phyloP scores from a whole-genome alignment of 192 early-diverging fungal genomes.

The Coemansia sp. region DNA sequence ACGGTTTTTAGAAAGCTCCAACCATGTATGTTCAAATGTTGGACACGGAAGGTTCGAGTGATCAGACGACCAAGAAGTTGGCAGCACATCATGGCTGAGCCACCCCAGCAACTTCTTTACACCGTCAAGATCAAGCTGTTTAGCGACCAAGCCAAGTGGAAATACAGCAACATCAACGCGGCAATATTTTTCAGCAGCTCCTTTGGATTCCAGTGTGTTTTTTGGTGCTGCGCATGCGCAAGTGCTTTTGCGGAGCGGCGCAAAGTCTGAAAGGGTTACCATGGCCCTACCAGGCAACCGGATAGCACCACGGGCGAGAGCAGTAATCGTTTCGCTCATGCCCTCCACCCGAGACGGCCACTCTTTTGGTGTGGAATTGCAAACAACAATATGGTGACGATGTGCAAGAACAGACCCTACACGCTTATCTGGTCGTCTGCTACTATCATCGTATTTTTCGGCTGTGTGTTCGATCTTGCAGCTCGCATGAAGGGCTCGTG shows the following conservation, averaged over 20 bases:
- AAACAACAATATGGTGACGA: conserved; percentile 44
- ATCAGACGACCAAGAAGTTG: conserved; percentile 29
- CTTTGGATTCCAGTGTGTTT: neutral
- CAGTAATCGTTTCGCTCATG: conserved; percentile 35
- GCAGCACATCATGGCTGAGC: conserved; percentile 30
- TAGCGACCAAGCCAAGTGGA: conserved; percentile 36
- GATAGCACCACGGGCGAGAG: conserved; percentile 34
- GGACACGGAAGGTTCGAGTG: conserved; percentile 16
- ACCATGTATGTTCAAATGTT: conserved; percentile 41
- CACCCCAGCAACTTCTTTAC: conserved; percentile 26
- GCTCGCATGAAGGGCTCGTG: too few species aligned
- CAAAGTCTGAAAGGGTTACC: conserved; percentile 51
- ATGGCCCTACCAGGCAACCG: conserved; percentile 42
- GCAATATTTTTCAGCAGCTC: conserved; percentile 9
- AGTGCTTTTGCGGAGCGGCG: conserved; percentile 13
- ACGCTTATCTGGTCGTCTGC: conserved; percentile 10
- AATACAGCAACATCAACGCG: conserved; percentile 47
- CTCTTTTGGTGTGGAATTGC: conserved; percentile 40
- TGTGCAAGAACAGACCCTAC: conserved; percentile 42
- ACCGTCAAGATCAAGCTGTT: conserved; percentile 34
- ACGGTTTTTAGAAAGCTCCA: conserved; percentile 39
- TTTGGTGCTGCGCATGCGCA: conserved; percentile 7
- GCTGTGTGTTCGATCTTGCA: too few species aligned
- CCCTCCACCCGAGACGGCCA: conserved; percentile 50
- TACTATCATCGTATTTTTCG: too few species aligned